phyloP scores from a whole-genome alignment of 768 basidiomycete species.

The Kwoniella bestiolae region DNA sequence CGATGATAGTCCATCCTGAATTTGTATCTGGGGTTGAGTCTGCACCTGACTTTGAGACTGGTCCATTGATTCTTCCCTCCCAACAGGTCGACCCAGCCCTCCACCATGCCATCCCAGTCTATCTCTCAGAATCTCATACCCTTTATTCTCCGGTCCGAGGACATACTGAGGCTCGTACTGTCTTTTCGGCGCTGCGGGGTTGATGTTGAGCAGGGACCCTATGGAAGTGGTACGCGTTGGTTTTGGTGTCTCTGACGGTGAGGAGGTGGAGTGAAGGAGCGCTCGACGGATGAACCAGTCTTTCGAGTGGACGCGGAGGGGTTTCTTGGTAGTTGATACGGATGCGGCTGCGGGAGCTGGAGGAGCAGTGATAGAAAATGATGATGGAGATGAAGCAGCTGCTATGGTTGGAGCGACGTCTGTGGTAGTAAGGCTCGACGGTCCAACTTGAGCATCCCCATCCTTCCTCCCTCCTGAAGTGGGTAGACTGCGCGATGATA shows the following conservation, averaged over 20 bases:
- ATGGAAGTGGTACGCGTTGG: slow-evolving; percentile 24
- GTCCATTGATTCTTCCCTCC: slow-evolving; percentile 10
- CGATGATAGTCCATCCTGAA: neutral
- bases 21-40: neutral
- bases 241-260: slow-evolving; percentile 1
- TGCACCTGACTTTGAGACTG: neutral
- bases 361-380: neutral
- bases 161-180: slow-evolving; percentile 30
- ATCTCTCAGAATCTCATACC: slow-evolving; percentile 42
- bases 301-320: slow-evolving; percentile 32
- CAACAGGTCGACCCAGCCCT: slow-evolving; percentile 40
- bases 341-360: neutral
- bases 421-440: too few relatives aligned
- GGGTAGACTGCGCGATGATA: too few relatives aligned
- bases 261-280: slow-evolving; percentile 21
- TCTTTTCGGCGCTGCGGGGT: neutral
- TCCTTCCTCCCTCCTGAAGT: too few relatives aligned
- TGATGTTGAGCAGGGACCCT: slow-evolving; percentile 32
- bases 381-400: neutral
- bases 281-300: slow-evolving; percentile 55
- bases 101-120: slow-evolving; percentile 51
- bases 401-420: too few relatives aligned
- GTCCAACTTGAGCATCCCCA: too few relatives aligned
- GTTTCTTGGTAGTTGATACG: slow-evolving; percentile 14
- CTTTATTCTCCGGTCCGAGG: slow-evolving; percentile 51